Conservation (phyloP, 1,139 yeast species). For the Yamadazyma jaroonii region DNA sequence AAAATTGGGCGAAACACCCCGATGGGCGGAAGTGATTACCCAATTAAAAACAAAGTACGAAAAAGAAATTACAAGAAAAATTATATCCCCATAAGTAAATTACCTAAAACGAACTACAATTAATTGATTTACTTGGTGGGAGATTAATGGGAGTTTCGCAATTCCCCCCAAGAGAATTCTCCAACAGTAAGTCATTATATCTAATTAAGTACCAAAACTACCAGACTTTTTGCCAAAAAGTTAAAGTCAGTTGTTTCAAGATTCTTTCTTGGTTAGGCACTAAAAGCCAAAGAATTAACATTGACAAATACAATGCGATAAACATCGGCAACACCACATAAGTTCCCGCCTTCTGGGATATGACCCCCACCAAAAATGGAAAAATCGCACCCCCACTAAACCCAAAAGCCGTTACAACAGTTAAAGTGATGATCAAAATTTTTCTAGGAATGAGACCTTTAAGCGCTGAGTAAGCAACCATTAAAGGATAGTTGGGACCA, state of each 20-base stretch:
- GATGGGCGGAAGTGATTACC: too few relatives aligned
- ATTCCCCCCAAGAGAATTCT: too few relatives aligned
- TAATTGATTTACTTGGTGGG: too few relatives aligned
- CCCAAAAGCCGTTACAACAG: slow-evolving; percentile 59
- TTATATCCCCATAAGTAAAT: too few relatives aligned
- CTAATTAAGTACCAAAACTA: too few relatives aligned
- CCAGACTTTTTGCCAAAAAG: slow-evolving; percentile 23
- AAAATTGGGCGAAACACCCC: too few relatives aligned
- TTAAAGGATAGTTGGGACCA: slow-evolving; percentile 57
- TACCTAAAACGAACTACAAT: too few relatives aligned
- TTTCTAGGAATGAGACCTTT: slow-evolving; percentile 50
- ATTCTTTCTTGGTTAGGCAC: slow-evolving; percentile 39
- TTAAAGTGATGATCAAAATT: slow-evolving; percentile 50
- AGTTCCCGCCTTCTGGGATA: slow-evolving; percentile 49
- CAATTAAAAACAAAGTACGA: too few relatives aligned
- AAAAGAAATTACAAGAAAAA: too few relatives aligned
- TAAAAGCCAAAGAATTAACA: slow-evolving; percentile 42
- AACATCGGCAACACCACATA: slow-evolving; percentile 54
- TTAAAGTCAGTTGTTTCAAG: slow-evolving; percentile 9
- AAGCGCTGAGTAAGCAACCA: slow-evolving; percentile 38
- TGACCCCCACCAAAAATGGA: slow-evolving; percentile 55
- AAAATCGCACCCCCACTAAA: slow-evolving; percentile 60
- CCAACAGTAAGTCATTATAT: too few relatives aligned
- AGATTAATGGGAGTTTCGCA: too few relatives aligned
- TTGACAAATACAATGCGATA: slow-evolving; percentile 34